These are phyloP conservation scores for Pinus tabuliformis DNA, from an alignment of 75 land plant species.

Conservation along the genomic window DNA sequence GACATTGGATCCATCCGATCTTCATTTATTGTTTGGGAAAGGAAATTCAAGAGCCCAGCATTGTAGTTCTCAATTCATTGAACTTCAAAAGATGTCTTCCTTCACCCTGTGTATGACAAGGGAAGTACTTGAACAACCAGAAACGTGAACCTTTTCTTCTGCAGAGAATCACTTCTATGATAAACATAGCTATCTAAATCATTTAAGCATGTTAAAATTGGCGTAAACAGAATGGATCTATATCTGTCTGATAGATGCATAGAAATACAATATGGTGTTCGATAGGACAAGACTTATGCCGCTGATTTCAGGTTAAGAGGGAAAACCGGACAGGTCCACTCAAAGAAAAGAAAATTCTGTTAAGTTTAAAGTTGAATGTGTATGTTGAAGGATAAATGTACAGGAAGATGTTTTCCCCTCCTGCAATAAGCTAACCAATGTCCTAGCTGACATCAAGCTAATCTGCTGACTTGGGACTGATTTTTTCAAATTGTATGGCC, in stretches of 20 bases:
- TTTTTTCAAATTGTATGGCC: background rate
- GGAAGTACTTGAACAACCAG: background rate
- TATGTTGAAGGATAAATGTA: background rate
- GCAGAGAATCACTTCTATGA: background rate
- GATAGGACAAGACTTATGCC: background rate
- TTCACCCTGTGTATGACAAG: background rate
- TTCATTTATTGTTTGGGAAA: no score
- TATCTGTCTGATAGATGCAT: background rate
- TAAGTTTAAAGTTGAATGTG: background rate
- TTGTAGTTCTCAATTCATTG: background rate
- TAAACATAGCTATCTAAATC: background rate
- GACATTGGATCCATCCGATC: no score
- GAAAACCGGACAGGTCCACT: background rate
- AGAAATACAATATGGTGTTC: background rate
- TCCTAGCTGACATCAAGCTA: background rate
- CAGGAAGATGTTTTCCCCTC: background rate
- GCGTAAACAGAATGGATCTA: background rate
- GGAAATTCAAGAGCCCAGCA: background rate
- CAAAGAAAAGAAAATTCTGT: background rate
- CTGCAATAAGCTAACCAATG: background rate
- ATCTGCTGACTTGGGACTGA: background rate
- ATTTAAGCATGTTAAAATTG: background rate
- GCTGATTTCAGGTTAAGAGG: background rate
- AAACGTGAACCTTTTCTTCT: background rate
- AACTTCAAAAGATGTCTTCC: background rate